Percentiles rank a stretch among this genome's conserved stretches.
phyloP scores from a whole-genome alignment of 2,329 filamentous ascomycete genomes.

The Zalaria obscura region DNA sequence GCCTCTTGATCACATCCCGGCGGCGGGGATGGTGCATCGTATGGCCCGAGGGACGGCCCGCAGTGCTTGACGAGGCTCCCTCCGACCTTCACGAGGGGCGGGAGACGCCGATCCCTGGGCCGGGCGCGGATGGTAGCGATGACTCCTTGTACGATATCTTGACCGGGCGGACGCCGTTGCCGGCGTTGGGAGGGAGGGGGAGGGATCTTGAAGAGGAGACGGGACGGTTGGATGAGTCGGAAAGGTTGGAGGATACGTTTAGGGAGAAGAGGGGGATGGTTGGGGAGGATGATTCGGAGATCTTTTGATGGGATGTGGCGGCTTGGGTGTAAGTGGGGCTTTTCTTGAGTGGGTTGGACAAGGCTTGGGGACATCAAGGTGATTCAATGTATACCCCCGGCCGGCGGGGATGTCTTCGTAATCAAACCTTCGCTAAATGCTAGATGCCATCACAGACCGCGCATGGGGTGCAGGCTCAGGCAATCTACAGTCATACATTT shows the following conservation, averaged over 20 bases:
- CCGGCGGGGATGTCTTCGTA: no score
- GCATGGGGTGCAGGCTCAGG: no score
- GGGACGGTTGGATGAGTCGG: conserved; percentile 12
- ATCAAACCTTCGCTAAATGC: no score
- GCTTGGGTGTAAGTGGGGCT: not conserved
- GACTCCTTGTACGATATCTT: conserved; percentile 34
- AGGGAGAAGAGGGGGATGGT: conserved; percentile 15
- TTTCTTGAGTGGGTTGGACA: not conserved
- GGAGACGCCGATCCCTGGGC: conserved; percentile 4
- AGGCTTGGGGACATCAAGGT: no score
- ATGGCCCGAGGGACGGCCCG: conserved; percentile 24
- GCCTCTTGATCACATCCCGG: conserved; percentile 20
- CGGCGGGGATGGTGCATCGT: conserved; percentile 23
- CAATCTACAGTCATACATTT: no score
- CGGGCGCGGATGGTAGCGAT: conserved; percentile 25
- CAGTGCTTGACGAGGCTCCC: not conserved
- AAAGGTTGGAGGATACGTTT: conserved; percentile 30
- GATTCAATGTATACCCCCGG: no score
- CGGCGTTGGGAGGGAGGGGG: conserved; percentile 15
- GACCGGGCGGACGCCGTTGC: conserved; percentile 29
- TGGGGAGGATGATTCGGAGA: conserved; percentile 3
- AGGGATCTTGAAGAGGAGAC: conserved; percentile 17
- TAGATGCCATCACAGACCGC: no score
- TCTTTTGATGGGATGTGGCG: conserved; percentile 1
- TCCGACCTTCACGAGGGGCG: conserved; percentile 7